Base-by-base conservation (phyloP, 2,329 filamentous ascomycete genomes). In the Aspergillus candidus region DNA sequence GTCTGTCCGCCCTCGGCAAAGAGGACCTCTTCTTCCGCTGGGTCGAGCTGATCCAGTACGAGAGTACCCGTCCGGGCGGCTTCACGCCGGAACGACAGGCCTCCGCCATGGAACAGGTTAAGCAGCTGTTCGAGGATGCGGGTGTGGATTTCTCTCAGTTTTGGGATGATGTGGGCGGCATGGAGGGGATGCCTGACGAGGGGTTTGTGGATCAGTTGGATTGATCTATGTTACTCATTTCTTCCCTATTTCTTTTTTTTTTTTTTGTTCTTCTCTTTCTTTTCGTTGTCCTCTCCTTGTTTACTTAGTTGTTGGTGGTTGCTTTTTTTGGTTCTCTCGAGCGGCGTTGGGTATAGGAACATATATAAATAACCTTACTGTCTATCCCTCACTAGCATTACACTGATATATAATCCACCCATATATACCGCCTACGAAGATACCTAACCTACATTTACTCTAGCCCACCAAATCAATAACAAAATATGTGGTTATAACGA, bases 21-120 rank as follows among this genome's bases (percentile, higher is more conserved):
- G 90, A 95, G 65, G 82, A 85, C 51, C 66, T 96, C 41, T 96
- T 96, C 70, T 95, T 86, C 70, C 80, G 84, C 43, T 95, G 89
- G 88, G 86, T 95, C 38, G 90, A 96, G 71, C 78, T 94, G 60
- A 82, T 96, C 39, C 89, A 96, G 68, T 94, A 82, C 58, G 89
- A 95, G 68, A 84, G 86, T 34, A 84, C 82, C 31, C 78, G 79
- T 53, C 86, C 88, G 0, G 87, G 84, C 13, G 87, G 86, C 0
- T 94, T 94, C 60, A 86, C 83, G 1, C 71, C 75, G 0, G 84
- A 89, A 60, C 77, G 81, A 58, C 88, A 94, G 67, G 73, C 79
- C 44, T 77, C 74, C 35, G 83, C 86, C 1, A 87, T 88, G 46
- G 71, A 79, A 51, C 83, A 89, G 67, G 86, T 90, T 39, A 80